phyloP scores from a whole-genome alignment of 2,329 filamentous ascomycete genomes.

The Colletotrichum tropicicola region DNA sequence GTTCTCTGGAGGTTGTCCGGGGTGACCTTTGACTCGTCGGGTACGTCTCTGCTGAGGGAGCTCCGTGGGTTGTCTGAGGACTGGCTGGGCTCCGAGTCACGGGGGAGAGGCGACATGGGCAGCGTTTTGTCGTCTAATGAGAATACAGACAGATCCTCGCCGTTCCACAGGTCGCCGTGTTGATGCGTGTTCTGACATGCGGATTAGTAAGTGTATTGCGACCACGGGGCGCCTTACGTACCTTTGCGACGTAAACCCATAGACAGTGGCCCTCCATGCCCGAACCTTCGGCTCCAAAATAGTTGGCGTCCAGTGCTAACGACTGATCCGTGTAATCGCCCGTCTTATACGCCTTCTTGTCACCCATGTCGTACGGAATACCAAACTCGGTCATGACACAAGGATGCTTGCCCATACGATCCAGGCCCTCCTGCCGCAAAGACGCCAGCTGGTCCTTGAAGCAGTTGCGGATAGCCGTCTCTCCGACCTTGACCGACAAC shows the following conservation, averaged over 20 bases:
- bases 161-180: constrained; percentile 96
- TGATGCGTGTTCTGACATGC: constrained; percentile 78
- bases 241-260: constrained; percentile 84
- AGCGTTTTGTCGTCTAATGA: constrained; percentile 81
- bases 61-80: constrained; percentile 17
- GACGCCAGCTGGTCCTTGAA: constrained; percentile 87
- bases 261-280: constrained; percentile 85
- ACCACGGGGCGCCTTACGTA: constrained; percentile 45
- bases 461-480: constrained; percentile 93
- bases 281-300: constrained; percentile 89
- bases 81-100: constrained; percentile 44
- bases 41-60: constrained; percentile 45
- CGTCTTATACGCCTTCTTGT: constrained; percentile 93
- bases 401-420: constrained; percentile 88
- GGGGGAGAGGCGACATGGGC: constrained; percentile 60
- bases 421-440: constrained; percentile 85
- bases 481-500: constrained; percentile 91
- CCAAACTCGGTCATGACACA: constrained; percentile 95
- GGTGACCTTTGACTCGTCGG: constrained; percentile 69
- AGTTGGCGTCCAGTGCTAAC: constrained; percentile 93
- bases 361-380: constrained; percentile 98
- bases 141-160: constrained; percentile 92
- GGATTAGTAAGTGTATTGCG: not conserved
- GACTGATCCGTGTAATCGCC: constrained; percentile 95
- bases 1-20: constrained; percentile 80